Evolutionary conservation across 139 green algal genomes (phyloP).

Genomic region (Coelastrella sp.): DNA sequence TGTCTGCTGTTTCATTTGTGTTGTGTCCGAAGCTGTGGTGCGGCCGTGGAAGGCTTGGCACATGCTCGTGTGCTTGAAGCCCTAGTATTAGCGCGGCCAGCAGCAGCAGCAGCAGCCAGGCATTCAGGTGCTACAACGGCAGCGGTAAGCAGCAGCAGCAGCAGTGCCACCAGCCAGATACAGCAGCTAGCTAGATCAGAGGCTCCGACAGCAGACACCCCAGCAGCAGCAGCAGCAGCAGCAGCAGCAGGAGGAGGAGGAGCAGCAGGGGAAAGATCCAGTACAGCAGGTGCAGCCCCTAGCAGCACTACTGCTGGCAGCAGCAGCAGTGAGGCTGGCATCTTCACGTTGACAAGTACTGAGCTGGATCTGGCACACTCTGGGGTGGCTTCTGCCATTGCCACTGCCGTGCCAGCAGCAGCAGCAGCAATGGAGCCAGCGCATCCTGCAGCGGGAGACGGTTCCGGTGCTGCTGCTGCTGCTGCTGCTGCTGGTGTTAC

Average conservation of each 20-base stretch:
- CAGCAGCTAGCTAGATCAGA: background rate
- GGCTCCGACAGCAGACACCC: background rate
- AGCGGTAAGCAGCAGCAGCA: background rate
- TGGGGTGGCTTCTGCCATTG: background rate
- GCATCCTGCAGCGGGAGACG: slow-evolving; percentile 8
- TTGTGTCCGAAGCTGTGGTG: slow-evolving; percentile 48
- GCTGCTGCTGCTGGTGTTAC: background rate
- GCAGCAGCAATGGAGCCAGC: background rate
- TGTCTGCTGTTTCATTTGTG: slow-evolving; percentile 51
- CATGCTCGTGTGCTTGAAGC: slow-evolving; percentile 64
- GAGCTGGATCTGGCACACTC: background rate
- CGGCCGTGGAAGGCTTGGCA: slow-evolving; percentile 70
- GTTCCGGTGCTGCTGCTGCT: background rate
- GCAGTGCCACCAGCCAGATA: background rate
- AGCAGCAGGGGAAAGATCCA: too few relatives aligned
- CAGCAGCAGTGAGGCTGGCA: background rate
- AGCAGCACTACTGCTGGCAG: background rate
- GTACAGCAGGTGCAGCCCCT: background rate
- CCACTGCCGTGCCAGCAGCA: slow-evolving; percentile 7
- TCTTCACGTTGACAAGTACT: background rate
- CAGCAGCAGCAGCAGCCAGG: background rate
- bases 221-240: background rate
- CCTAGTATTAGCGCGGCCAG: slow-evolving; percentile 43
- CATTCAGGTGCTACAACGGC: background rate
- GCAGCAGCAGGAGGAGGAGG: too few relatives aligned